Conservation (phyloP, 2,329 filamentous ascomycete species). For the Emmonsia crescens region DNA sequence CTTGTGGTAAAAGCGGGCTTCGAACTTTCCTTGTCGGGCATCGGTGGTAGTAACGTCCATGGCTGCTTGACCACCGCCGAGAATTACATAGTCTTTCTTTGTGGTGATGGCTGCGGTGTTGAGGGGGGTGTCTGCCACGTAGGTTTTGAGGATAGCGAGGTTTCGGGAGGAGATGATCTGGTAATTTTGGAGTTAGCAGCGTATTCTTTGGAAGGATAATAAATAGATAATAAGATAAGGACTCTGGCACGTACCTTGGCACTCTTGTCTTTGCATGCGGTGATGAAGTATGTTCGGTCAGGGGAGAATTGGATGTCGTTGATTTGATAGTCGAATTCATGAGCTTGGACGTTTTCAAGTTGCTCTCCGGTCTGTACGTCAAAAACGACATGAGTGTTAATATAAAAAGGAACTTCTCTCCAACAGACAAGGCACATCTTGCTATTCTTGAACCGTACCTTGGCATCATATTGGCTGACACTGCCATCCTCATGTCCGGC, state of each 20-base stretch:
- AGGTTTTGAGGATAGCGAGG: constrained; percentile 88
- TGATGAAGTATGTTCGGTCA: constrained; percentile 97
- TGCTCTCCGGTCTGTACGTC: constrained; percentile 59
- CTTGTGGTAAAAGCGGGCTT: constrained; percentile 99
- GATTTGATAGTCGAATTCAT: constrained; percentile 73
- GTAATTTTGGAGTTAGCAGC: not conserved
- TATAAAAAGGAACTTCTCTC: not conserved
- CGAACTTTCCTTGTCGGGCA: constrained; percentile 94
- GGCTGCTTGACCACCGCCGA: constrained; percentile 94
- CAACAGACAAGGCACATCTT: not conserved
- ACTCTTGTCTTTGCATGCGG: constrained; percentile 93
- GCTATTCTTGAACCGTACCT: constrained; percentile 43
- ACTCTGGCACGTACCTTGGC: constrained; percentile 55
- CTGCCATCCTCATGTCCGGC: constrained; percentile 94
- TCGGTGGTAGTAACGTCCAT: constrained; percentile 97
- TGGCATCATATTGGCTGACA: constrained; percentile 81
- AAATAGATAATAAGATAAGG: not conserved
- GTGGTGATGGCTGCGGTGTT: constrained; percentile 91
- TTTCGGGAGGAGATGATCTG: constrained; percentile 74
- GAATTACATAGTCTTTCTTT: constrained; percentile 95
- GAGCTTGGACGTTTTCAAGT: constrained; percentile 67
- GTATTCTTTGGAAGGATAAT: not conserved
- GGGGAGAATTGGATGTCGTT: constrained; percentile 91
- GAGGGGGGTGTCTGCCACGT: constrained; percentile 80
- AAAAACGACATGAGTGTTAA: not conserved